Percentiles rank a stretch among this genome's conserved stretches.
These are phyloP conservation scores for Telopea speciosissima DNA, from an alignment of 177 flowering plant genomes.

Conservation along the genomic window DNA sequence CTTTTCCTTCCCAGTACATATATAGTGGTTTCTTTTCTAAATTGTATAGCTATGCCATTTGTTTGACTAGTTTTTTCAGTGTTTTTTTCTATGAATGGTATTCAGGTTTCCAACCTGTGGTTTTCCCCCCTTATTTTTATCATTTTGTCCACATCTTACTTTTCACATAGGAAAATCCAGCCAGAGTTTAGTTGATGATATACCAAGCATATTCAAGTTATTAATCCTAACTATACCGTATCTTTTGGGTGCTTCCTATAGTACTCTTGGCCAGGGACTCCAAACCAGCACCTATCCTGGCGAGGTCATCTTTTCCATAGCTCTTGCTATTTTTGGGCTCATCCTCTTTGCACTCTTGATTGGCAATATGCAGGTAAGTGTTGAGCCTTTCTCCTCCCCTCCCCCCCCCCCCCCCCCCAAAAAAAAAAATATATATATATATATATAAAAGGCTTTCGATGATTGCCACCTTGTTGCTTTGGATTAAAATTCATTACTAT, in stretches of 20 bases:
- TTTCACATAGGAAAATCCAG: neutral
- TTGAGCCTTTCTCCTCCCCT: neutral
- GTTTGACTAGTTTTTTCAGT: too few relatives aligned
- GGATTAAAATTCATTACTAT: neutral
- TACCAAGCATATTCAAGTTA: neutral
- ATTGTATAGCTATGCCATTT: neutral
- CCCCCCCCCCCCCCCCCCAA: too few relatives aligned
- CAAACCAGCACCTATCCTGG: conserved; percentile 87
- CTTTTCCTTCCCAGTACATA: neutral
- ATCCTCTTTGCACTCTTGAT: conserved; percentile 88
- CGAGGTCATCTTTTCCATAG: conserved; percentile 86
- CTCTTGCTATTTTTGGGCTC: conserved; percentile 81
- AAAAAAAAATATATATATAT: too few relatives aligned
- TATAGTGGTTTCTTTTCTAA: neutral
- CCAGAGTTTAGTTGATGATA: neutral
- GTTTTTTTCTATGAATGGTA: neutral
- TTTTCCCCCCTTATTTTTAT: too few relatives aligned
- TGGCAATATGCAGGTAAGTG: conserved; percentile 92
- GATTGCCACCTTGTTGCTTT: neutral
- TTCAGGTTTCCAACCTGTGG: neutral
- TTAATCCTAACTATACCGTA: conserved; percentile 1
- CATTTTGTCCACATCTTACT: too few relatives aligned
- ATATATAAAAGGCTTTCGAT: too few relatives aligned
- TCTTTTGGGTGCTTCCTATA: conserved; percentile 29
- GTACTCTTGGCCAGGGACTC: conserved; percentile 98